phyloP scores from a whole-genome alignment of 208 protist species.

The Strigomonas culicis region DNA sequence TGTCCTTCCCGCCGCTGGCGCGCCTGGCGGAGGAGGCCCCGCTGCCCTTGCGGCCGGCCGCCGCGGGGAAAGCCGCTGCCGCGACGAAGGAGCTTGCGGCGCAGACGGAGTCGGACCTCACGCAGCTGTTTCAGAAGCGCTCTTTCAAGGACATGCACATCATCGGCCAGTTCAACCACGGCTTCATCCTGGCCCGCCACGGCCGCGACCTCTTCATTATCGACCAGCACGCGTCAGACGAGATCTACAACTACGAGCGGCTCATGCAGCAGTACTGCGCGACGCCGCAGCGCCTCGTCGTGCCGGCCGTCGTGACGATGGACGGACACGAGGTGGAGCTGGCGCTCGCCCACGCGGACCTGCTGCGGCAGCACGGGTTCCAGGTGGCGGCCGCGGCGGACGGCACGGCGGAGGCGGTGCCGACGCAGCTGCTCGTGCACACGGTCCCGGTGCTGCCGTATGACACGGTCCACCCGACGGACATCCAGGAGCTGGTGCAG shows the following conservation, averaged over 20 bases:
- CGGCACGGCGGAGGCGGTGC: conserved; percentile 11
- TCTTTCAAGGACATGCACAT: conserved; percentile 88
- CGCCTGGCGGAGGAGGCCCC: too few species aligned
- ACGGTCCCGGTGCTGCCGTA: conserved; percentile 84
- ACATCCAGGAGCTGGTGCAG: conserved; percentile 87
- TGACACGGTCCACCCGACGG: conserved; percentile 74
- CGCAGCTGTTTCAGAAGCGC: conserved; percentile 63
- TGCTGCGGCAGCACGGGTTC: conserved; percentile 87
- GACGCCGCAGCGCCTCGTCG: conserved; percentile 80
- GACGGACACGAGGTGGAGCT: conserved; percentile 75
- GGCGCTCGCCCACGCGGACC: conserved; percentile 55
- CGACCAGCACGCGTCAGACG: conserved; percentile 95
- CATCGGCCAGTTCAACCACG: conserved; percentile 94
- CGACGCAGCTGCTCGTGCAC: conserved; percentile 62
- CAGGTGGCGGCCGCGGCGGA: conserved; percentile 38
- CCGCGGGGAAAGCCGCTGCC: neutral
- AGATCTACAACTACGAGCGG: conserved; percentile 93
- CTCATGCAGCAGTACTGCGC: conserved; percentile 66
- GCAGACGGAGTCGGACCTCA: conserved; percentile 65
- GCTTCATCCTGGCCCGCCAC: conserved; percentile 87
- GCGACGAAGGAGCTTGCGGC: conserved; percentile 25
- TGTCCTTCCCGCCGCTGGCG: too few species aligned
- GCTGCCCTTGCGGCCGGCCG: too few species aligned
- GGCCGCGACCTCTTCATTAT: conserved; percentile 90
- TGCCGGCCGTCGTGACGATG: conserved; percentile 65